Evolutionary conservation across 2,329 filamentous ascomycete genomes (phyloP).

Genomic region (Dactylellina leptospora): DNA sequence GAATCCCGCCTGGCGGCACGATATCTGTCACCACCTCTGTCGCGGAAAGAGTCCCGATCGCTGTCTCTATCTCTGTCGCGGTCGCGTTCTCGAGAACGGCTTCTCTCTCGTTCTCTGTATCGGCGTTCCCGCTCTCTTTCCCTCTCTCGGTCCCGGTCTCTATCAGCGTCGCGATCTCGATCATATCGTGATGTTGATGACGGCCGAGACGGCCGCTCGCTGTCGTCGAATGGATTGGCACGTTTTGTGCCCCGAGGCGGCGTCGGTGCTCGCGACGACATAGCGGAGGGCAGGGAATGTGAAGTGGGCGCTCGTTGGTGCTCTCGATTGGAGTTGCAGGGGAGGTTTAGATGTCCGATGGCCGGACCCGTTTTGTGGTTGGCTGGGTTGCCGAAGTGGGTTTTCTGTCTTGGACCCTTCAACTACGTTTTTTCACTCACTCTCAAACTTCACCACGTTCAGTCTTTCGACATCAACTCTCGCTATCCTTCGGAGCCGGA

Average conservation of each 20-base stretch:
- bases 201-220: slow-evolving; percentile 49
- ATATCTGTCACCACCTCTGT: slow-evolving; percentile 46
- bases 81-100: slow-evolving; percentile 34
- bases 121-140: slow-evolving; percentile 36
- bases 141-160: slow-evolving; percentile 35
- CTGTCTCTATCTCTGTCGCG: slow-evolving; percentile 31
- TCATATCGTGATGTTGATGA: slow-evolving; percentile 48
- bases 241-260: slow-evolving; percentile 50
- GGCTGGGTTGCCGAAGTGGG: too few species aligned
- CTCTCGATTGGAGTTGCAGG: slow-evolving; percentile 9
- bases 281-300: slow-evolving; percentile 1
- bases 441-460: background rate
- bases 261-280: slow-evolving; percentile 48
- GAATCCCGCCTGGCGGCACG: slow-evolving; percentile 43
- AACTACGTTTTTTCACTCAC: background rate
- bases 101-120: slow-evolving; percentile 39
- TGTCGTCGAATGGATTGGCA: slow-evolving; percentile 49
- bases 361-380: background rate
- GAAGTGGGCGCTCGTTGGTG: slow-evolving; percentile 16
- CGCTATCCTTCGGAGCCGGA: background rate
- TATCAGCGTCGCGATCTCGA: slow-evolving; percentile 30
- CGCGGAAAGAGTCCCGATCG: slow-evolving; percentile 9
- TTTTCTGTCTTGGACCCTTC: background rate
- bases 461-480: background rate
- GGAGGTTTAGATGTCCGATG: background rate